Base-by-base conservation (phyloP, 257 asterid species). In the Linaria vulgaris region DNA sequence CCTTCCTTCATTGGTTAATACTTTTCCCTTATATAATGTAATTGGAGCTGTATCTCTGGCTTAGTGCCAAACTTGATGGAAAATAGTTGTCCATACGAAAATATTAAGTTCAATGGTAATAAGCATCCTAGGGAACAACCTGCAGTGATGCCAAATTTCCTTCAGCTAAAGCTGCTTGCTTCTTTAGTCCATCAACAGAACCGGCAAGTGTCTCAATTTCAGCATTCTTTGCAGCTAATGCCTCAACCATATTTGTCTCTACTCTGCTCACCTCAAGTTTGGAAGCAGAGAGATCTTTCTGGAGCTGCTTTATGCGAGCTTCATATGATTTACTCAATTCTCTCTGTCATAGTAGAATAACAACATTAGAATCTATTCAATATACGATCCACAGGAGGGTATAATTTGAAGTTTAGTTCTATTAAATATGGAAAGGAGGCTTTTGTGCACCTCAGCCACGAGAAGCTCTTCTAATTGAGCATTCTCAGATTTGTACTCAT, bases 391-490 rank as follows among this genome's bases (percentile, higher is more conserved):
- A 58, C 15, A 46, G n/a, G 44, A 48, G 59, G 60, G 25, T 55
- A n/a, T 44, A 22, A 39, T 44, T 44, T 61, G 11, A 59, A 68
- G 38, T 30, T 59, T 49, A 68, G 10, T 34, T 34, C 5, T 34
- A 34, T 34, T 3, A 72, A 66, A 69, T 43, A 61, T 27, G 39
- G 48, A 45, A 43, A 56, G 50, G 45, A 65, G 47, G 27, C 22
- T 5, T 48, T 69, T 41, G 56, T 70, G 82, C 78, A 94, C 99
- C 97, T 94, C 99, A 39, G 94, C 92, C 56, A 82, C 31, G 41
- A 94, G 95, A 77, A 94, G 97, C 83, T 94, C 97, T 71, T 94
- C 99, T 66, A 94, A 53, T 78, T 90, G 99, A 66, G 97, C 88
- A 84, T 88, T 94, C 85, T 94, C 97, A 70, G 96, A 94, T 83